Conservation (phyloP, 768 basidiomycete genomes). For the Kwoniella bestiolae region DNA sequence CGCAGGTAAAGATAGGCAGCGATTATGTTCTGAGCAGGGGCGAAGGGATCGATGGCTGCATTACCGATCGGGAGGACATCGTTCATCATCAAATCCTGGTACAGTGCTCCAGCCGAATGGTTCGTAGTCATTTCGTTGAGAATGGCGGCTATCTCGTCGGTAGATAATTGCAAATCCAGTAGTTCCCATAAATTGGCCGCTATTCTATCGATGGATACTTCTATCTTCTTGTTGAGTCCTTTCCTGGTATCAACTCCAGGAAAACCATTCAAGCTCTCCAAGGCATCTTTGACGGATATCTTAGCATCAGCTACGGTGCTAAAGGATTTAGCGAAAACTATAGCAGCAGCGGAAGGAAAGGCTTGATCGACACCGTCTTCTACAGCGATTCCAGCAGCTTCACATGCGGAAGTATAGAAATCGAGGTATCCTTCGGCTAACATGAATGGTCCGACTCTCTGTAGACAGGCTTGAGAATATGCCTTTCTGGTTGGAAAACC, state of each 20-base stretch:
- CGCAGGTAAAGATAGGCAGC: slow-evolving; percentile 68
- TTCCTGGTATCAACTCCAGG: slow-evolving; percentile 6
- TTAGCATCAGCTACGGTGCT: neutral
- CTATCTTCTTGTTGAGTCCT: neutral
- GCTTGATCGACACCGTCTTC: slow-evolving; percentile 6
- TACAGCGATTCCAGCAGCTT: slow-evolving; percentile 30
- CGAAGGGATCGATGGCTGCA: slow-evolving; percentile 18
- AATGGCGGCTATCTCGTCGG: neutral
- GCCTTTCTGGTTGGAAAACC: slow-evolving; percentile 73
- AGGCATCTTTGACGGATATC: neutral
- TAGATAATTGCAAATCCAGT: slow-evolving; percentile 9
- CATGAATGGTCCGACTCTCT: slow-evolving; percentile 69
- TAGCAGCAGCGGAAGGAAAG: slow-evolving; percentile 21
- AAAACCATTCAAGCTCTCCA: neutral
- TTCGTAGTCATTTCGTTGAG: slow-evolving; percentile 4
- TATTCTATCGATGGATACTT: slow-evolving; percentile 4
- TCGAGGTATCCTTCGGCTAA: slow-evolving; percentile 53
- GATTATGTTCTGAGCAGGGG: slow-evolving; percentile 10
- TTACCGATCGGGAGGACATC: neutral
- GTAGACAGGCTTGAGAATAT: slow-evolving; percentile 71
- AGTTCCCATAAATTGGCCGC: slow-evolving; percentile 18
- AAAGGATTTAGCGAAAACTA: slow-evolving; percentile 16
- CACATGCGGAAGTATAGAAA: slow-evolving; percentile 69
- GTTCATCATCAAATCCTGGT: slow-evolving; percentile 18
- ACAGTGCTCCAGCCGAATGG: neutral